Base-by-base conservation (phyloP, 2,329 filamentous ascomycete species). In the Pestalotiopsis sp. region DNA sequence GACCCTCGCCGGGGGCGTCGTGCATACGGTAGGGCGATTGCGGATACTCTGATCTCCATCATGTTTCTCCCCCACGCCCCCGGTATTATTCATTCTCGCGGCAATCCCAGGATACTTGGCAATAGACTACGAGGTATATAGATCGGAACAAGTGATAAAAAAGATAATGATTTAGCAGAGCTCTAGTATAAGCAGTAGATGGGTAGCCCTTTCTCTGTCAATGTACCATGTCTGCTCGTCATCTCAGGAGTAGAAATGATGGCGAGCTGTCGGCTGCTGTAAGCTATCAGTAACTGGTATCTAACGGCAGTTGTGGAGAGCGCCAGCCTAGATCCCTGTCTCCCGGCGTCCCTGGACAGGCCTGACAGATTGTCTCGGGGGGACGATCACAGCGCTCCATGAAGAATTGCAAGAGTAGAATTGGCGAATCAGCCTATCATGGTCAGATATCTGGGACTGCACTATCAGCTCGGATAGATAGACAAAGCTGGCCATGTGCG, bases 251-350 rank as follows among this genome's bases (percentile, higher is more conserved):
- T 31, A 31, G 31, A 31, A 31, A 31, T 31, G 31, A 31, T 31
- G 31, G 31, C 31, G 31, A 31, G 31, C 31, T 31, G 31, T 31
- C 31, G 31, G 31, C 31, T 31, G 14, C 13, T 17, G 45, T 52
- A 52, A 20, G 27, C 23, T 59, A 39, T 12, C 59, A 20, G 31
- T 27, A n/a, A 20, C n/a, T n/a, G 27, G 7, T 20, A 36, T 61
- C n/a, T 41, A 20, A 61, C 59, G 59, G 59, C 59, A 61, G 27
- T 61, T 61, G 59, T 61, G 59, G 31, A 20, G 59, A 39, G 59
- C 23, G 25, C 23, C 57, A 59, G 11, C 23, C 13, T 4, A 20
- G 9, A 61, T 27, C 59, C 59, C 59, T 61, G 59, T 39, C 36
- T 39, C 23, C 27, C 57, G 57, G 57, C 27, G 57, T 25, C 57